Percentiles rank a stretch among this genome's conserved stretches.
These are phyloP conservation scores for Lachancea meyersii DNA, from an alignment of 805 yeast genomes.

Conservation along the genomic window DNA sequence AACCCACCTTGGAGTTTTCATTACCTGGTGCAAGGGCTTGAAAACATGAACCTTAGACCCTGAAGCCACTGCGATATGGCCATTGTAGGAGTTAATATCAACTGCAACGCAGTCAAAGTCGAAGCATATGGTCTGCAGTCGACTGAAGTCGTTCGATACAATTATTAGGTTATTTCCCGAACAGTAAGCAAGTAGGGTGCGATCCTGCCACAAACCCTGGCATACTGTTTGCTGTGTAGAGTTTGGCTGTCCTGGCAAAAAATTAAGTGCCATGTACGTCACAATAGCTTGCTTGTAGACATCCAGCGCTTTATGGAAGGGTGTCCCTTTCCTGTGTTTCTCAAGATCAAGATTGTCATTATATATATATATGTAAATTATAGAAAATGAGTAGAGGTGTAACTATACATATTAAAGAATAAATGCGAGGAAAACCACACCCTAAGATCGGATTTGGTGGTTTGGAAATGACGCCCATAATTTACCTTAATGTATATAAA, in stretches of 20 bases:
- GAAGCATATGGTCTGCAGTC: constrained; percentile 73
- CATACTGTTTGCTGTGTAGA: constrained; percentile 47
- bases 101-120: constrained; percentile 61
- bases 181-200: constrained; percentile 63
- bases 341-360: background rate
- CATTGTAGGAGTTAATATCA: constrained; percentile 55
- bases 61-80: constrained; percentile 53
- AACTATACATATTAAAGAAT: background rate
- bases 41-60: constrained; percentile 41
- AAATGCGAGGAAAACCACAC: too few relatives aligned
- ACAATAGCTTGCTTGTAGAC: background rate
- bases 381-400: too few relatives aligned
- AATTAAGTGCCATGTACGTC: constrained; percentile 49
- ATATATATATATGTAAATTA: background rate
- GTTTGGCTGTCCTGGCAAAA: constrained; percentile 84
- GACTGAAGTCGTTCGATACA: constrained; percentile 42
- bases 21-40: constrained; percentile 49
- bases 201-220: constrained; percentile 59
- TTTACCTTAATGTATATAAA: too few relatives aligned
- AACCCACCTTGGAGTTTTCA: constrained; percentile 43
- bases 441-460: too few relatives aligned
- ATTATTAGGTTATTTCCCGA: constrained; percentile 84
- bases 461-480: too few relatives aligned
- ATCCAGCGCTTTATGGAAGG: background rate
- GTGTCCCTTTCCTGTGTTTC: background rate